Conservation (phyloP, 352 stramenopile genomes). For the Phytophthora niederhauseri region DNA sequence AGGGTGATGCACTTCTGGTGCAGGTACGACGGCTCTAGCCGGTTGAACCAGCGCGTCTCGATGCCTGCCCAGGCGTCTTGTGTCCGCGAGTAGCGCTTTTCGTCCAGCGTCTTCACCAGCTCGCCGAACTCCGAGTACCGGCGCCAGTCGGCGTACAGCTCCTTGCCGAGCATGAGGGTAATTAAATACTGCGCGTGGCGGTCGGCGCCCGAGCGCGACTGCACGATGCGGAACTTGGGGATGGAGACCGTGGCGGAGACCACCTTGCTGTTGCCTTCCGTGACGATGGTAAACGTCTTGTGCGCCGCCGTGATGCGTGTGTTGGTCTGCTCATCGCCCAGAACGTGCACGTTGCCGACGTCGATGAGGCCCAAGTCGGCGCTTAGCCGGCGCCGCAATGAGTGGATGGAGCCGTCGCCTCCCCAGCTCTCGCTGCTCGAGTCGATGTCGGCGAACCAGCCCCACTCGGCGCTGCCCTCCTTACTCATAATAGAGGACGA, state of each 20-base stretch:
- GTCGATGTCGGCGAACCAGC: constrained; percentile 90
- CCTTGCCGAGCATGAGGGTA: constrained; percentile 87
- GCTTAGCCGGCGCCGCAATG: constrained; percentile 67
- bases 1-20: constrained; percentile 90
- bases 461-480: constrained; percentile 85
- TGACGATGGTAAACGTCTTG: constrained; percentile 84
- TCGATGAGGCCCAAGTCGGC: constrained; percentile 77
- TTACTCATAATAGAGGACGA: constrained; percentile 78
- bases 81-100: constrained; percentile 60
- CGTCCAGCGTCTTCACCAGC: constrained; percentile 78
- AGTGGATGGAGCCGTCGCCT: constrained; percentile 69
- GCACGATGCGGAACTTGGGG: constrained; percentile 90
- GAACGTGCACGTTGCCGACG: constrained; percentile 66
- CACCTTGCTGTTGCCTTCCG: constrained; percentile 81
- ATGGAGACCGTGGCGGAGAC: constrained; percentile 83
- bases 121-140: constrained; percentile 91
- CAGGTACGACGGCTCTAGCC: constrained; percentile 84
- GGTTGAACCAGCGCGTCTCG: constrained; percentile 90
- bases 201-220: constrained; percentile 78
- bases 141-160: constrained; percentile 87
- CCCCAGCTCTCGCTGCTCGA: constrained; percentile 85
- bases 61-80: constrained; percentile 75
- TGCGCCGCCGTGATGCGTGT: constrained; percentile 83
- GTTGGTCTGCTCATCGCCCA: constrained; percentile 87
- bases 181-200: constrained; percentile 90